These are phyloP conservation scores for Daldinia decipiens DNA, from an alignment of 495 filamentous ascomycete genomes.

Conservation along the genomic window DNA sequence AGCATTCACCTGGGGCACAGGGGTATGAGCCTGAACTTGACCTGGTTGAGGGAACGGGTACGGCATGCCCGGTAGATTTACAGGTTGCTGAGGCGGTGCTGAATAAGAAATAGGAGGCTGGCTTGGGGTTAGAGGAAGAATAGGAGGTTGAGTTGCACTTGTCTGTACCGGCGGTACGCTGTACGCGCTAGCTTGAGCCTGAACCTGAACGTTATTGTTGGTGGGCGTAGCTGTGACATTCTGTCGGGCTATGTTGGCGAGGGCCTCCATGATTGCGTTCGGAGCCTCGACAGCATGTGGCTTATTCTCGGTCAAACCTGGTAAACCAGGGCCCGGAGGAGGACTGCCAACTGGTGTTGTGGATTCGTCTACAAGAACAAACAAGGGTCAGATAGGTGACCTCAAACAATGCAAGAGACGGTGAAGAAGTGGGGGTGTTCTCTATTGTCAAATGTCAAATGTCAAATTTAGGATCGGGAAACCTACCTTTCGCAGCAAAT, in stretches of 20 bases:
- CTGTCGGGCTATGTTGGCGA: constrained; percentile 87
- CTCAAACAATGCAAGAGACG: constrained; percentile 22
- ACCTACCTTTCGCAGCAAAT: constrained; percentile 72
- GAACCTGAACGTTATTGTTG: constrained; percentile 59
- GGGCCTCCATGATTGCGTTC: constrained; percentile 83
- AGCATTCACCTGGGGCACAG: constrained; percentile 57
- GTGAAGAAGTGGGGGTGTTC: constrained; percentile 16
- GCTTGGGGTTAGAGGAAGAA: constrained; percentile 33
- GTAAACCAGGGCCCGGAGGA: constrained; percentile 64
- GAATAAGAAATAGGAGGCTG: constrained; percentile 44
- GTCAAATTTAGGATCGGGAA: constrained; percentile 37
- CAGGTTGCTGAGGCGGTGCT: constrained; percentile 59
- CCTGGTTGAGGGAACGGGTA: constrained; percentile 62
- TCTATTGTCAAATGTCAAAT: constrained; percentile 23
- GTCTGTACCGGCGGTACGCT: constrained; percentile 65
- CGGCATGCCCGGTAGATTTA: constrained; percentile 68
- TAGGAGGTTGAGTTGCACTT: constrained; percentile 46
- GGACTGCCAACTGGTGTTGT: constrained; percentile 86
- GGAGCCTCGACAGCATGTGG: constrained; percentile 42
- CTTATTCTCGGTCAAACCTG: constrained; percentile 43
- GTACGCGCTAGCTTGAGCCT: constrained; percentile 62
- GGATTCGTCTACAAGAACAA: constrained; percentile 67
- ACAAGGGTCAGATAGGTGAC: constrained; percentile 47
- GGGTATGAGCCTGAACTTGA: constrained; percentile 47
- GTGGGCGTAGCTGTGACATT: constrained; percentile 71